These are phyloP conservation scores for Selenicereus undatus DNA, from an alignment of 148 eudicot genomes.

Conservation along the genomic window DNA sequence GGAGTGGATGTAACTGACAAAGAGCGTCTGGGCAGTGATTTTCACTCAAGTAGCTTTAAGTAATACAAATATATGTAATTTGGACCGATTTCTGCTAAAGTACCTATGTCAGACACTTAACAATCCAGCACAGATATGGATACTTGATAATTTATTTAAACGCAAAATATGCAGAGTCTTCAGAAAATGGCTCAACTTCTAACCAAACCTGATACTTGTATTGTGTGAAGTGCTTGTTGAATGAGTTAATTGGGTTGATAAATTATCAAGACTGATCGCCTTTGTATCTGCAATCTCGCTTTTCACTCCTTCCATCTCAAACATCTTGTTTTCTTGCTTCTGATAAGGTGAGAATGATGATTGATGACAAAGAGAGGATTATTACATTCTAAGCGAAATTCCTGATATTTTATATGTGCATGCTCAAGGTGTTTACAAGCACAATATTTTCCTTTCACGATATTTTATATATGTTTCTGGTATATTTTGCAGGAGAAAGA, in stretches of 20 bases:
- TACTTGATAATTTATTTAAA: background rate
- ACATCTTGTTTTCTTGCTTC: background rate
- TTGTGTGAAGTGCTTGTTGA: too few species aligned
- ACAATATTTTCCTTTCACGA: too few species aligned
- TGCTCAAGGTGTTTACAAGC: too few species aligned
- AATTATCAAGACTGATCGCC: background rate
- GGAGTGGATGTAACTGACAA: too few species aligned
- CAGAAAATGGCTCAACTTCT: background rate
- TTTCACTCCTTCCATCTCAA: background rate
- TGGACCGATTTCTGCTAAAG: background rate
- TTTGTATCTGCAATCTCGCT: background rate
- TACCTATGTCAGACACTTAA: background rate
- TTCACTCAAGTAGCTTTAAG: background rate
- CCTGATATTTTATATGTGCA: too few species aligned
- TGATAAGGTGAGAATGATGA: background rate
- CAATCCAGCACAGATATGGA: background rate
- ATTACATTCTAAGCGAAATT: too few species aligned
- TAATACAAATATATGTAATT: too few species aligned
- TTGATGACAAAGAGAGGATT: background rate
- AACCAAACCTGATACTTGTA: too few species aligned
- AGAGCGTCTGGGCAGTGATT: background rate
- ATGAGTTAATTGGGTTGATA: background rate
- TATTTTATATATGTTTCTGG: background rate
- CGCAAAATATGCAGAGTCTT: background rate
- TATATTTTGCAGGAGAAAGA: conserved; percentile 60